Evolutionary conservation across 164 flowering plant genomes (phyloP).

Genomic region (Macadamia integrifolia): DNA sequence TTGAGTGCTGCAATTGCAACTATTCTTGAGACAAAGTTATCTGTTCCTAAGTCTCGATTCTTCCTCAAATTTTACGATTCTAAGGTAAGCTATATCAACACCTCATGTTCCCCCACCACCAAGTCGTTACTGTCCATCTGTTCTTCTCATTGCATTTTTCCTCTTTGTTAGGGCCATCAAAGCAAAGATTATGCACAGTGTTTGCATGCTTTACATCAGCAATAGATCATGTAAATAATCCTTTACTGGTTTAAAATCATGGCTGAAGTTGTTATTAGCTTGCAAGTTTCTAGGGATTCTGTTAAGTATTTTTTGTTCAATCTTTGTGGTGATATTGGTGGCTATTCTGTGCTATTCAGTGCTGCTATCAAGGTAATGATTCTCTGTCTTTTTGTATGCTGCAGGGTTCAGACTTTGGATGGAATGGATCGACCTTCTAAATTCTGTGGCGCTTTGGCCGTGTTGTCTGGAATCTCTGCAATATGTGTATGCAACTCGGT

Average conservation of each 20-base stretch:
- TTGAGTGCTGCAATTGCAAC: conserved; percentile 80
- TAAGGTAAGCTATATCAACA: conserved; percentile 4
- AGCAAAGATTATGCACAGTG: conserved; percentile 93
- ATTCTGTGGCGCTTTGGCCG: background rate
- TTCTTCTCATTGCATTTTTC: conserved; percentile 64
- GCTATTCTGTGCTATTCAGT: background rate
- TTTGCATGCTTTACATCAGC: conserved; percentile 98
- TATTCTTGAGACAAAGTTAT: conserved; percentile 71
- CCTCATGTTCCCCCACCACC: background rate
- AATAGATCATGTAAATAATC: conserved; percentile 70
- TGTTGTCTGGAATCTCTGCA: conserved; percentile 7
- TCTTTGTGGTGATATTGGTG: background rate
- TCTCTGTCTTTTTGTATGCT: conserved; percentile 1
- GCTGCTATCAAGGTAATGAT: too few relatives aligned
- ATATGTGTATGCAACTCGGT: conserved; percentile 4
- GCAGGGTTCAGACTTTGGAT: conserved; percentile 86
- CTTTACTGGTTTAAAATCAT: conserved; percentile 18
- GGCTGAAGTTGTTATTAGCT: conserved; percentile 8
- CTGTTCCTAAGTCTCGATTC: conserved; percentile 68
- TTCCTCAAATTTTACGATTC: conserved; percentile 81
- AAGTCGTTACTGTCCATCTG: too few relatives aligned
- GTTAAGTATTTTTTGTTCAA: background rate
- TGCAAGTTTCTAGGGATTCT: conserved; percentile 2
- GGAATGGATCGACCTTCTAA: conserved; percentile 92
- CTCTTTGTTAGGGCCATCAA: conserved; percentile 82